A percentile compares a stretch with the other conserved stretches of the same genome.
Evolutionary conservation across 1,284 basidiomycete species (phyloP).

Genomic region (Ustilago trichophora): DNA sequence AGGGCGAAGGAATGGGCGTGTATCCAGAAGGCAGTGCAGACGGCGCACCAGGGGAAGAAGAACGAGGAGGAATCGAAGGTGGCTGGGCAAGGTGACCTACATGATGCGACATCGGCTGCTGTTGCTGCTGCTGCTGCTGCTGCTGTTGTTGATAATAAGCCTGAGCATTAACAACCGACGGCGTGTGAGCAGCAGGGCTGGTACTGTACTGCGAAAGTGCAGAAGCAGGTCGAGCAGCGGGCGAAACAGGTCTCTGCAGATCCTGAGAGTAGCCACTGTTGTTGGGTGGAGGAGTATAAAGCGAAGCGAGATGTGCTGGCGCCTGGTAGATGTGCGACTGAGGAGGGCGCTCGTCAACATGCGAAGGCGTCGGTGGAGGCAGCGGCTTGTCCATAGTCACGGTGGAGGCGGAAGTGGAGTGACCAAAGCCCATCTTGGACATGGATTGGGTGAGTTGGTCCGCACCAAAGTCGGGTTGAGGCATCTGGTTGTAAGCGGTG

Average conservation of each 20-base stretch:
- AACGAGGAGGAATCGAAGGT: constrained; percentile 17
- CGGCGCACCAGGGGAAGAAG: constrained; percentile 23
- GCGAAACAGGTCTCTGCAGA: constrained; percentile 34
- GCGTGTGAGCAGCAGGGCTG: constrained; percentile 21
- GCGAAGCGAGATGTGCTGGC: constrained; percentile 38
- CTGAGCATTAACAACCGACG: constrained; percentile 47
- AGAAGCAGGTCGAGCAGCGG: constrained; percentile 27
- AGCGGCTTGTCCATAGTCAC: constrained; percentile 16
- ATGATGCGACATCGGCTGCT: constrained; percentile 5
- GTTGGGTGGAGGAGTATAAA: constrained; percentile 30
- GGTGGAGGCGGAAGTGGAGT: constrained; percentile 6
- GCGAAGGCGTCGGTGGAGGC: constrained; percentile 18
- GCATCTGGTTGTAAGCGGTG: constrained; percentile 22
- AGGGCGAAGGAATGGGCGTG: constrained; percentile 33
- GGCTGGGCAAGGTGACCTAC: constrained; percentile 18
- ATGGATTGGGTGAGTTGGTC: constrained; percentile 40
- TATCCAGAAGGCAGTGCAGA: constrained; percentile 8
- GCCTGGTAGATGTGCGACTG: constrained; percentile 45
- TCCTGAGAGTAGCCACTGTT: constrained; percentile 1
- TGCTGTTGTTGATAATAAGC: constrained; percentile 34
- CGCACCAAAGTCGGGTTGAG: constrained; percentile 30
- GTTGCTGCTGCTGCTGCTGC: constrained; percentile 14
- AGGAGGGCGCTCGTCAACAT: constrained; percentile 22
- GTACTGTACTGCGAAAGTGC: constrained; percentile 32
- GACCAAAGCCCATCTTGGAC: constrained; percentile 38